Evolutionary conservation across 495 filamentous ascomycete genomes (phyloP).

Genomic region (Tetracladium setigerum): DNA sequence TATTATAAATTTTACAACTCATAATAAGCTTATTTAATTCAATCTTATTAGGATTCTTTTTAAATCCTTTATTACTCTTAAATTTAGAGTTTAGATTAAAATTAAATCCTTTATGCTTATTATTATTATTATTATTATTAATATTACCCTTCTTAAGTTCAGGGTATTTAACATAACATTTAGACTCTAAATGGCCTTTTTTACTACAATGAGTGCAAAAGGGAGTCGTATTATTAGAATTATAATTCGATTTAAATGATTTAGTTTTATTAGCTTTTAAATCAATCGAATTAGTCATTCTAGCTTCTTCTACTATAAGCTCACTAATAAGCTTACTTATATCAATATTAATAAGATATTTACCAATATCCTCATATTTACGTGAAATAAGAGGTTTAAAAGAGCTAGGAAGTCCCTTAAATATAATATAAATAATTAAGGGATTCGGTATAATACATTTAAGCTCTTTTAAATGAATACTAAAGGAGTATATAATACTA

Average conservation of each 20-base stretch:
- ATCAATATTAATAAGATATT: constrained; percentile 2
- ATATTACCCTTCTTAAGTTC: background rate
- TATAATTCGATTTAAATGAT: too few relatives aligned
- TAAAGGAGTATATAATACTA: background rate
- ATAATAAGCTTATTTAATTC: background rate
- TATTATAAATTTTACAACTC: background rate
- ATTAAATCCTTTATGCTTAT: background rate
- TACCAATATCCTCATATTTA: constrained; percentile 6
- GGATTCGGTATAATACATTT: background rate
- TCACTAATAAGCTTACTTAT: constrained; percentile 1
- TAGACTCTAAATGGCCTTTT: constrained; percentile 1
- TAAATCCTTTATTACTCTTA: background rate
- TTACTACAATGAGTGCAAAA: constrained; percentile 3
- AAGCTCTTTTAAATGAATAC: constrained; percentile 4
- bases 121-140: too few relatives aligned
- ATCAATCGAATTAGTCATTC: background rate
- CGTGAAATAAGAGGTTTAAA: background rate
- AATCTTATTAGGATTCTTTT: constrained; percentile 1
- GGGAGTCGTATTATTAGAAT: background rate
- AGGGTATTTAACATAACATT: constrained; percentile 8
- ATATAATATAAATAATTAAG: background rate
- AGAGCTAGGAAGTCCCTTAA: constrained; percentile 3
- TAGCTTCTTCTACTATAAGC: background rate
- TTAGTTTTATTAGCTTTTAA: constrained; percentile 6
- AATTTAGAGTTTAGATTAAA: background rate